Conservation (phyloP, 257 asterid species). For the Coffea eugenioides region DNA sequence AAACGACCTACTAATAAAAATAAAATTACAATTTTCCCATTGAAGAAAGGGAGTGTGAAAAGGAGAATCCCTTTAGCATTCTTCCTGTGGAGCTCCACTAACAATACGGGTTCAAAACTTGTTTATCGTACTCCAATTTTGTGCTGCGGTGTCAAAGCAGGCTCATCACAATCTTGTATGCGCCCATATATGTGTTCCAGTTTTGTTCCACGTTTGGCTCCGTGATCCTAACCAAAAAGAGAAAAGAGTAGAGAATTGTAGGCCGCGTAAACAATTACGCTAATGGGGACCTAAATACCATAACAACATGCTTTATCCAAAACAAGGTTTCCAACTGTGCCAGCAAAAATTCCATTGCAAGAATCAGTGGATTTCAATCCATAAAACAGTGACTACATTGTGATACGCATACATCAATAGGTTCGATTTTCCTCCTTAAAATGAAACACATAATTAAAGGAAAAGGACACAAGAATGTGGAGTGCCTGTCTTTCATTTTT, state of each 20-base stretch:
- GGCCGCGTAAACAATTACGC: neutral
- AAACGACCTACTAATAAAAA: neutral
- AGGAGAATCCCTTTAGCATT: neutral
- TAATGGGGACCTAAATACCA: neutral
- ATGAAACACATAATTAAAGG: neutral
- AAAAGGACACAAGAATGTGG: neutral
- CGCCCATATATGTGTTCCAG: neutral
- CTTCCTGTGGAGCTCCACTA: neutral
- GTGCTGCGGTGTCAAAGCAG: constrained; percentile 14
- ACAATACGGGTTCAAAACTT: neutral
- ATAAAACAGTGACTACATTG: neutral
- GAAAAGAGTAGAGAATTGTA: neutral
- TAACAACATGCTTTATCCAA: neutral
- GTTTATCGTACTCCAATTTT: neutral
- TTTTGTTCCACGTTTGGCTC: constrained; percentile 4
- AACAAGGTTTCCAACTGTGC: neutral
- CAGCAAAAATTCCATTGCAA: constrained; percentile 8
- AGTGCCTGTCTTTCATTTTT: no score
- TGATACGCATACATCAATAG: neutral
- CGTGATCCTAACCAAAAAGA: neutral
- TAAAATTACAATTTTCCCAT: neutral
- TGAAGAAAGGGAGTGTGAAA: neutral
- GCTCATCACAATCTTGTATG: constrained; percentile 10
- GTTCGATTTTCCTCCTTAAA: neutral
- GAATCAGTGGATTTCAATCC: neutral